These are phyloP conservation scores for Eucalyptus pauciflora DNA, from an alignment of 345 rosid species.

Conservation along the genomic window DNA sequence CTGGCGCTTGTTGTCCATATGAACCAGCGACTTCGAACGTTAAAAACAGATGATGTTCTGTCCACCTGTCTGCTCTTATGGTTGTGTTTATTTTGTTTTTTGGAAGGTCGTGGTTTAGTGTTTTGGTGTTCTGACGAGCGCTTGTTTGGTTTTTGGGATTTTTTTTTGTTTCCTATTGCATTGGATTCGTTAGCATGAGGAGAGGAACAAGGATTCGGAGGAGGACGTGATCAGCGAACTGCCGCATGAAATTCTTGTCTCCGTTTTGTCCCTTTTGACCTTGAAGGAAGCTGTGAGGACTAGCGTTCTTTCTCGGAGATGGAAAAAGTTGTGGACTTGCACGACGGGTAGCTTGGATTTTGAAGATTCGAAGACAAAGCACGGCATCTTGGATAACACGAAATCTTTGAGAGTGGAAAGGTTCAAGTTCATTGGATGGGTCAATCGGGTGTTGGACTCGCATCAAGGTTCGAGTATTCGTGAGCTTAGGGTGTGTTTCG, in stretches of 20 bases:
- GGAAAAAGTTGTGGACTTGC: neutral
- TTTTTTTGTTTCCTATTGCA: neutral
- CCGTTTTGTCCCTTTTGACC: neutral
- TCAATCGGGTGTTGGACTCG: neutral
- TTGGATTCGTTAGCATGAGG: neutral
- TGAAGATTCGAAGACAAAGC: neutral
- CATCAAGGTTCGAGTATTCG: neutral
- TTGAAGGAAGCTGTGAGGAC: neutral
- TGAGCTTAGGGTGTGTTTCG: neutral
- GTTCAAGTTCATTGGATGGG: neutral
- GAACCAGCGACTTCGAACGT: neutral
- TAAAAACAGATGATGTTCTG: neutral
- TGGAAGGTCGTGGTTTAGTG: neutral
- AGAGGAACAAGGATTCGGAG: neutral
- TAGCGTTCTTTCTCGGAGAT: neutral
- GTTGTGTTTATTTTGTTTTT: neutral
- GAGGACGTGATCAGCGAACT: neutral
- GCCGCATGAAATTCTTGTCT: neutral
- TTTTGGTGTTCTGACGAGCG: neutral
- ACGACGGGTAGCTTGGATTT: neutral
- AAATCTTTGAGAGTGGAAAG: neutral
- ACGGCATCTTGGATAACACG: neutral
- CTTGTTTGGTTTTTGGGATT: neutral
- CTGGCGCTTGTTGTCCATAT: neutral
- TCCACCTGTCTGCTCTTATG: neutral